A percentile compares a stretch with the other conserved stretches of the same genome.
phyloP scores from a whole-genome alignment of 2,329 filamentous ascomycete species.

The Fusarium bactridioides region DNA sequence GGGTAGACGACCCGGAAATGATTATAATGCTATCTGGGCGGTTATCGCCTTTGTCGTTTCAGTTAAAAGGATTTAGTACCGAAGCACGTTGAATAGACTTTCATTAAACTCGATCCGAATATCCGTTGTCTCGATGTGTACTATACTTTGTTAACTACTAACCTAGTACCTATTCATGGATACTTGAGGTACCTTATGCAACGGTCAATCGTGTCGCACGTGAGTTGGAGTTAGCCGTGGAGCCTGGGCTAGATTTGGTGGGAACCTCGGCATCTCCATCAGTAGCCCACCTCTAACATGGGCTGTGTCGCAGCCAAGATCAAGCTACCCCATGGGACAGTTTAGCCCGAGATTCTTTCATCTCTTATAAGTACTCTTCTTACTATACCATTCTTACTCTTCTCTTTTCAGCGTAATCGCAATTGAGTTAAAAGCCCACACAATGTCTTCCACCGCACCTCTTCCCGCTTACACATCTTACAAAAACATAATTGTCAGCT shows the following conservation, averaged over 20 bases:
- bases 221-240: constrained; percentile 4
- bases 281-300: constrained; percentile 16
- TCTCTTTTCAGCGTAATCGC: background rate
- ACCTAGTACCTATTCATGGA: no score
- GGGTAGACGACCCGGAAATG: constrained; percentile 38
- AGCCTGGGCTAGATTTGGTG: constrained; percentile 10
- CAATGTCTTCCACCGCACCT: constrained; percentile 38
- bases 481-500: constrained; percentile 77
- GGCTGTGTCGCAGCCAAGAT: constrained; percentile 7
- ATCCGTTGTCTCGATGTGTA: background rate
- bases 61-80: constrained; percentile 23
- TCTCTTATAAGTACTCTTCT: background rate
- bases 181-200: background rate
- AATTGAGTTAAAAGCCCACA: background rate
- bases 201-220: constrained; percentile 7
- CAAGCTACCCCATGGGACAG: background rate
- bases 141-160: background rate
- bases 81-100: constrained; percentile 37
- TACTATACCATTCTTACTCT: background rate
- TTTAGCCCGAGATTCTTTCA: background rate
- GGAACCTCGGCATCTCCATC: constrained; percentile 40
- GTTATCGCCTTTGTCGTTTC: constrained; percentile 37
- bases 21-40: constrained; percentile 43
- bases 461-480: constrained; percentile 56
- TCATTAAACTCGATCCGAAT: constrained; percentile 12